Conservation (phyloP, 1,284 basidiomycete genomes). For the Malassezia dermatis region DNA sequence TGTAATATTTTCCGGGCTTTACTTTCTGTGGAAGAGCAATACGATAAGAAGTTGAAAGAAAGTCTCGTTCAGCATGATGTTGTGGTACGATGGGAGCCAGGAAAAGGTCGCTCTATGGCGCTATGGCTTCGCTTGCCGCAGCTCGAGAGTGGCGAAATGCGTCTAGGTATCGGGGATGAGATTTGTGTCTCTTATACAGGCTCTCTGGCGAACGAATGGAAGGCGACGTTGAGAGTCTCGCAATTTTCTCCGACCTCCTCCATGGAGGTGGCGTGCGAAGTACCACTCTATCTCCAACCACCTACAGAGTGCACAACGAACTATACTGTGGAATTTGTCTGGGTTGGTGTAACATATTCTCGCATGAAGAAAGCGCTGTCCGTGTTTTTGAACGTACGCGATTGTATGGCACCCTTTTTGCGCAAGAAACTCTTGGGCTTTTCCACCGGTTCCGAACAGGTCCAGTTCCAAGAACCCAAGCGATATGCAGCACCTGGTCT, state of each 20-base stretch:
- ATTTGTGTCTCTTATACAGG: slow-evolving; percentile 74
- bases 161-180: slow-evolving; percentile 93
- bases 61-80: slow-evolving; percentile 96
- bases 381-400: slow-evolving; percentile 74
- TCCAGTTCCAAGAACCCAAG: slow-evolving; percentile 70
- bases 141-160: slow-evolving; percentile 92
- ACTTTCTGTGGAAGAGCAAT: slow-evolving; percentile 99
- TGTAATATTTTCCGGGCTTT: slow-evolving; percentile 97
- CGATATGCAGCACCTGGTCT: slow-evolving; percentile 90
- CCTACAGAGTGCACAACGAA: slow-evolving; percentile 70
- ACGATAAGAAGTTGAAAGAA: slow-evolving; percentile 94
- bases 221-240: slow-evolving; percentile 82
- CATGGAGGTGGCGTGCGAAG: slow-evolving; percentile 90
- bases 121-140: slow-evolving; percentile 95
- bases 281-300: slow-evolving; percentile 81
- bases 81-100: slow-evolving; percentile 76
- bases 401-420: slow-evolving; percentile 18
- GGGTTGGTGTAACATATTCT: slow-evolving; percentile 98
- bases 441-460: neutral
- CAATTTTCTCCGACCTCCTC: slow-evolving; percentile 63
- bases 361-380: slow-evolving; percentile 99
- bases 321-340: slow-evolving; percentile 75
- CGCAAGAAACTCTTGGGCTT: neutral
- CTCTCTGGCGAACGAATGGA: slow-evolving; percentile 69
- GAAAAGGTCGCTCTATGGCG: slow-evolving; percentile 77